Evolutionary conservation across 495 filamentous ascomycete genomes (phyloP), one percentile per base, ranked within the genome.

Genomic region (Xylaria sp.): DNA sequence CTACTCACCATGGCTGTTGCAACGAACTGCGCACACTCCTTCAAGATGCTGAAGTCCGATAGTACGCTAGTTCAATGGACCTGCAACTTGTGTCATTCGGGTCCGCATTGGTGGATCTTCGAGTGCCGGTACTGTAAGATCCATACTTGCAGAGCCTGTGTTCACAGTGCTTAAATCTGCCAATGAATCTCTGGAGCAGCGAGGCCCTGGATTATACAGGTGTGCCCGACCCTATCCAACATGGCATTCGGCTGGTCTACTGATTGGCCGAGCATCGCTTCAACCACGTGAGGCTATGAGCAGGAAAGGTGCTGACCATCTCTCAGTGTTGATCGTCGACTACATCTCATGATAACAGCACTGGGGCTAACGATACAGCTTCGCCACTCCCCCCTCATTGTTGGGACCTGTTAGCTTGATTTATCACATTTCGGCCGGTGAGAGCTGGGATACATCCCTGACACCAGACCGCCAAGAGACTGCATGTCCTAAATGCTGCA

Each of bases 51-150:
- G 81, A 95, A 95, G 82, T 89, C 88, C 9, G 90, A 93, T 78
- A 91, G 85, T 71, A 92, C 88, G 6, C 80, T 94, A 41, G 87
- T 95, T 68, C 85, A 92, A 73, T 95, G 92, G 92, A 89, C 86
- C 61, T 95, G 92, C 86, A 86, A 90, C 74, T 81, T 92, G 77
- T 95, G 92, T 80, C 90, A 91, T 75, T 89, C 87, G 7, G 92
- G 92, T 5, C 92, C 92, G 44, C 91, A 93, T 80, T 93, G 91
- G 91, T 91, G 87, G 81, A 94, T 95, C 78, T 93, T 88, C 78
- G 91, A 94, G 80, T 95, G 92, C 84, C 81, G 84, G 73, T 90
- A 90, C 77, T 95, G 92, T 86, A 91, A 92, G 79, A 81, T 93
- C 61, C 93, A 93, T 83, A 88, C 88, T 31, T 94, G 92, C 78